These are phyloP conservation scores for Sisymbrium altissimum DNA, from an alignment of 345 rosid species.

Conservation along the genomic window DNA sequence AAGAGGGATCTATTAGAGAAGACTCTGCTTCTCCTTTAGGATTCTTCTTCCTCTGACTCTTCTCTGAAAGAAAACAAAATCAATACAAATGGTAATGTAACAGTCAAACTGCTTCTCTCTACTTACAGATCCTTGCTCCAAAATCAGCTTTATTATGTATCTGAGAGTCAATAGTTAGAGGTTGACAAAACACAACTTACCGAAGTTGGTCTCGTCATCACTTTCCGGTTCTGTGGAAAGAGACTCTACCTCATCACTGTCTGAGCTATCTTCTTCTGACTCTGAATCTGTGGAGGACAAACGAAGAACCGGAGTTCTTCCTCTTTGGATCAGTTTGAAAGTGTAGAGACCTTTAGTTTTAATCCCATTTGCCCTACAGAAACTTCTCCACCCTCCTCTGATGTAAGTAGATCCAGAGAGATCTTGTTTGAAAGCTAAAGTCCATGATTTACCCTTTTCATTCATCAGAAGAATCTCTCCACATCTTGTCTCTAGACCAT, in stretches of 20 bases:
- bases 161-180: not conserved
- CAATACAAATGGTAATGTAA: not conserved
- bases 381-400: conserved; percentile 20
- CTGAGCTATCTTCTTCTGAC: not conserved
- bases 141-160: not conserved
- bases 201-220: not conserved
- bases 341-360: not conserved
- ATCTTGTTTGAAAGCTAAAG: not conserved
- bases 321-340: not conserved
- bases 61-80: not conserved
- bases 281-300: not conserved
- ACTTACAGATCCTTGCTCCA: not conserved
- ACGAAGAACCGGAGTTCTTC: not conserved
- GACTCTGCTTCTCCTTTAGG: not conserved
- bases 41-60: not conserved
- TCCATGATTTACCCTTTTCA: conserved; percentile 1
- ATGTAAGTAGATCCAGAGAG: not conserved
- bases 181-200: not conserved
- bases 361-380: not conserved
- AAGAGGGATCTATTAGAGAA: not conserved
- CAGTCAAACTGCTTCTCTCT: not conserved
- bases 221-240: not conserved
- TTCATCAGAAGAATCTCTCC: not conserved
- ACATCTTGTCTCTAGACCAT: not conserved
- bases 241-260: not conserved